Evolutionary conservation across 306 rosid species (phyloP), one percentile per base, ranked within the genome.

Genomic region (Urtica urens): DNA sequence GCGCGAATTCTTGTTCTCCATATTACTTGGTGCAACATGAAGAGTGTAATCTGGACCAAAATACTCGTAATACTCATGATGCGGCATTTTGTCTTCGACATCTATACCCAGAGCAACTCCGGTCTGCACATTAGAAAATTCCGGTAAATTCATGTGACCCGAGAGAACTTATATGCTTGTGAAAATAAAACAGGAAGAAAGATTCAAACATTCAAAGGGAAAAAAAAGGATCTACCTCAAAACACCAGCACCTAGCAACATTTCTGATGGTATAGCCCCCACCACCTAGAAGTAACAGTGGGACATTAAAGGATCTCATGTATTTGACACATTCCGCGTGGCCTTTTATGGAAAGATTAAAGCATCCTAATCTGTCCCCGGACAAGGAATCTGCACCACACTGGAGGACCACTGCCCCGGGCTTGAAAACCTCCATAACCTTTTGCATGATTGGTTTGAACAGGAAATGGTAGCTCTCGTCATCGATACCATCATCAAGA

Each of bases 381-480:
- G 62, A 54, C 22, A 63, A 63, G 14, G 69, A 63, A 45, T 63
- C 69, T 16, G 69, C 69, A 15, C 69, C 69, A 63, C 69, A 63
- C 44, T 63, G 69, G 21, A 63, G 69, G 30, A 63, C 69, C 22
- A 63, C 62, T 15, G 62, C 69, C 27, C 55, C 69, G 3, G 69
- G 69, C 38, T 46, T 54, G 56, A 46, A 63, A 16, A 55, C 50
- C 31, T 63, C 69, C 62, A 54, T 55, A 12, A 63, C 69, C 44
- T 63, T 63, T 34, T 49, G 43, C 43, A 63, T 47, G 51, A 63
- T 47, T 13, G 69, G 62, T 47, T 63, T 55, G 39, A 63, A 63
- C 56, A 63, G n/a, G 23, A 23, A 55, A 28, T 46, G 62, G 38
- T 54, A 63, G 51, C 62, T 63, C 47, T 55, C 62, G 24, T 63